Conservation (phyloP, 1,139 yeast species). For the Sugiyamaella novakii region DNA sequence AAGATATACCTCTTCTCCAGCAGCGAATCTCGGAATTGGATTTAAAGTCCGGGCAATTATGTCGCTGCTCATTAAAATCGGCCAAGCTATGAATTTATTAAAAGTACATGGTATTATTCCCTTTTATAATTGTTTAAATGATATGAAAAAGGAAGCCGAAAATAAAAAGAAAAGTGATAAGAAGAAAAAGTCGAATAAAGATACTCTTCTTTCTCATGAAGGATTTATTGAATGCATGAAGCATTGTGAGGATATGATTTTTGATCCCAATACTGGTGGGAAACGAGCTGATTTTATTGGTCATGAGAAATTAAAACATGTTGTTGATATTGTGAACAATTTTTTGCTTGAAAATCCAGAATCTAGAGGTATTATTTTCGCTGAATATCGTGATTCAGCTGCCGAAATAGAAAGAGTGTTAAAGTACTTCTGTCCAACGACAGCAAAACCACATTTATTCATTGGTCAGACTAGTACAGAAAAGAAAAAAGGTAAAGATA, state of each 20-base stretch:
- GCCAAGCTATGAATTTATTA: slow-evolving; percentile 55
- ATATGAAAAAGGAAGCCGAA: slow-evolving; percentile 21
- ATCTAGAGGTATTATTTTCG: slow-evolving; percentile 82
- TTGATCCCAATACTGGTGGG: slow-evolving; percentile 3
- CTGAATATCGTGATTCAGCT: slow-evolving; percentile 88
- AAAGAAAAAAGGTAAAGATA: slow-evolving; percentile 18
- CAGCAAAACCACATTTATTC: slow-evolving; percentile 76
- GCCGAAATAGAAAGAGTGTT: slow-evolving; percentile 76
- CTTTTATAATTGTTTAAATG: slow-evolving; percentile 56
- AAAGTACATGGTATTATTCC: slow-evolving; percentile 82
- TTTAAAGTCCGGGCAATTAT: slow-evolving; percentile 37
- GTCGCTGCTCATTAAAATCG: slow-evolving; percentile 70
- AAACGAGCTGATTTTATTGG: slow-evolving; percentile 52
- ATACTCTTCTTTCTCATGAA: slow-evolving; percentile 54
- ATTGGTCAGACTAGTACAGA: slow-evolving; percentile 68
- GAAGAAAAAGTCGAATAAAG: slow-evolving; percentile 26
- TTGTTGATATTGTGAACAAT: slow-evolving; percentile 57
- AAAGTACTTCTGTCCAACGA: slow-evolving; percentile 46
- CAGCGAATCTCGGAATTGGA: slow-evolving; percentile 31
- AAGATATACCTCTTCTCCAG: slow-evolving; percentile 39
- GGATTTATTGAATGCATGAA: slow-evolving; percentile 50
- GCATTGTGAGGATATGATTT: slow-evolving; percentile 47
- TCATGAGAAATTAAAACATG: slow-evolving; percentile 73
- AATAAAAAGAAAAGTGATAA: slow-evolving; percentile 15
- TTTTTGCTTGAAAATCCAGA: slow-evolving; percentile 49